Conservation (phyloP, 352 stramenopile species). For the Phytophthora pisi region DNA sequence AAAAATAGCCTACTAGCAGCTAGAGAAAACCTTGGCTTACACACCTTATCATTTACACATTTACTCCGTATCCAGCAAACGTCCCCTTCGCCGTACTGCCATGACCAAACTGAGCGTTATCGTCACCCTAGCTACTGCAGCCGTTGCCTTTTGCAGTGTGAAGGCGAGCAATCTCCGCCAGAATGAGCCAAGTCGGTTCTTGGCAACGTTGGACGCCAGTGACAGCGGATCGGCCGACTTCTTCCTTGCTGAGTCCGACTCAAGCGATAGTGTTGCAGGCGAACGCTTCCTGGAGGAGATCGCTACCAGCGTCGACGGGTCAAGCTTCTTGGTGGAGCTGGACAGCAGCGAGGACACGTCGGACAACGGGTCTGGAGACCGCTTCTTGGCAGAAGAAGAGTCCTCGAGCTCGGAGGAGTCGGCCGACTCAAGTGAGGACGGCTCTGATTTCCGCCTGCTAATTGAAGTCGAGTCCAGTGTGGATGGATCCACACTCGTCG, state of each 20-base stretch:
- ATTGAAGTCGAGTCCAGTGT: slow-evolving; percentile 4
- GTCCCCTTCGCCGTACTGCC: neutral
- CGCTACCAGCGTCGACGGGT: neutral
- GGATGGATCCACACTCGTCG: slow-evolving; percentile 4
- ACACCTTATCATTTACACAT: neutral
- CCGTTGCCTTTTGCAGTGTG: neutral
- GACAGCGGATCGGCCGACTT: slow-evolving; percentile 24
- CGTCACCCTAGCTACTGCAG: slow-evolving; percentile 2
- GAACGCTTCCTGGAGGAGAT: slow-evolving; percentile 11
- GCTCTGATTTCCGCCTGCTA: slow-evolving; percentile 3
- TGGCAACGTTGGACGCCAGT: slow-evolving; percentile 8
- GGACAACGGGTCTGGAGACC: neutral
- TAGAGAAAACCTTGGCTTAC: neutral
- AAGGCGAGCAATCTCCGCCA: slow-evolving; percentile 18
- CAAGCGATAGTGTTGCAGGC: slow-evolving; percentile 9
- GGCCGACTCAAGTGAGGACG: neutral
- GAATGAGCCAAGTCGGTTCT: slow-evolving; percentile 1
- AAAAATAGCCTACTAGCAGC: neutral
- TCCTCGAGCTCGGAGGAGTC: neutral
- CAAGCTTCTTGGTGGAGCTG: neutral
- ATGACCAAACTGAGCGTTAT: slow-evolving; percentile 19
- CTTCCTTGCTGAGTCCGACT: slow-evolving; percentile 1
- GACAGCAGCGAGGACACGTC: neutral
- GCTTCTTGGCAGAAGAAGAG: slow-evolving; percentile 3
- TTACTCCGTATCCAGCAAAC: neutral